phyloP scores from a whole-genome alignment of 1,284 basidiomycete species.

The Ceratobasidium theobromae region DNA sequence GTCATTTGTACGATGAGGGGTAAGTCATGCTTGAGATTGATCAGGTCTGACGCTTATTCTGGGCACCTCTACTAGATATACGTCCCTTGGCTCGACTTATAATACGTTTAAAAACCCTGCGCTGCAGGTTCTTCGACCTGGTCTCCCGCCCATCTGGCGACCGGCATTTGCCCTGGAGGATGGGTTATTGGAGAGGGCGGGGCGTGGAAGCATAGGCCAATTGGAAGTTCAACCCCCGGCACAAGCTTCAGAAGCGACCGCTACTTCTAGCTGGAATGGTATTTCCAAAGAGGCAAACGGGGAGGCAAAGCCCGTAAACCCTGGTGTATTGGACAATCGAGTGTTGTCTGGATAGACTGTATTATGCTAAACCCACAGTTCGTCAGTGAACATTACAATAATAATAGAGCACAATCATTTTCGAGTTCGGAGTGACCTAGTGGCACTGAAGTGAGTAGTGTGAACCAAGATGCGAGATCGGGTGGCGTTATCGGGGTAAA shows the following conservation, averaged over 20 bases:
- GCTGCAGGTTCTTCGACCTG: slow-evolving; percentile 34
- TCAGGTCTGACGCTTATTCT: background rate
- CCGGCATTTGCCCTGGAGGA: slow-evolving; percentile 83
- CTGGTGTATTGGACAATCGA: too few relatives aligned
- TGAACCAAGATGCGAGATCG: too few relatives aligned
- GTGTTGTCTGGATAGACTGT: too few relatives aligned
- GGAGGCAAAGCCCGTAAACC: background rate
- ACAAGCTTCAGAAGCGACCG: background rate
- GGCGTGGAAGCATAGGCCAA: slow-evolving; percentile 40
- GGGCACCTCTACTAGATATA: slow-evolving; percentile 64
- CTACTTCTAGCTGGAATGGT: background rate
- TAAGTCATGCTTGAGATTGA: slow-evolving; percentile 44
- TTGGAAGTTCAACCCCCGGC: too few relatives aligned
- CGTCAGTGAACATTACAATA: background rate
- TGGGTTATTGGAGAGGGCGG: slow-evolving; percentile 69
- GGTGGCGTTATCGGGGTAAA: background rate
- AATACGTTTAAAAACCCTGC: slow-evolving; percentile 92
- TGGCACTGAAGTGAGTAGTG: too few relatives aligned
- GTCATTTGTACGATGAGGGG: slow-evolving; percentile 89
- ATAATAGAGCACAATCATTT: background rate
- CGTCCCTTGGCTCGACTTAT: slow-evolving; percentile 91
- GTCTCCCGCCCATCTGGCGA: slow-evolving; percentile 49
- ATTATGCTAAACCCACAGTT: background rate
- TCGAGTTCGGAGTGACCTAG: background rate
- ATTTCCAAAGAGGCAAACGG: background rate